These are phyloP conservation scores for Eremothecium sinecaudum DNA, from an alignment of 1,139 yeast genomes.

Conservation along the genomic window DNA sequence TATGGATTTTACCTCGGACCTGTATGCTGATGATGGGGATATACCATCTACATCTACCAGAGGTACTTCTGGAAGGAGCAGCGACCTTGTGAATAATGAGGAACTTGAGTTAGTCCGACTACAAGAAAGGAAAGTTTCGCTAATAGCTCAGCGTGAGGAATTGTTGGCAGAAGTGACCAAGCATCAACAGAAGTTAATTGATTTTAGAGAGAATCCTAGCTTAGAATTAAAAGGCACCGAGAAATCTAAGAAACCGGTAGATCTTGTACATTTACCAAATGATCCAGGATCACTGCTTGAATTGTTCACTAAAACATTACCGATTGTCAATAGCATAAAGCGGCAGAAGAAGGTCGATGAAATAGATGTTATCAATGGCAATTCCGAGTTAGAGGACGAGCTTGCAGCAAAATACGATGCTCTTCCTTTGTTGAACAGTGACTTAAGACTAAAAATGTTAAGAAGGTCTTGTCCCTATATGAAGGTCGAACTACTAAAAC, in stretches of 20 bases:
- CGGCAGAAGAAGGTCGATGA: not conserved
- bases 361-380: not conserved
- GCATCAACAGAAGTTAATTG: not conserved
- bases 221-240: not conserved
- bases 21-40: not conserved
- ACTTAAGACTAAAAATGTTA: constrained; percentile 3
- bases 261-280: constrained; percentile 1
- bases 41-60: not conserved
- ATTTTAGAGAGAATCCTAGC: not conserved
- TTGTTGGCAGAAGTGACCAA: constrained; percentile 5
- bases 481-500: constrained; percentile 1
- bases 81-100: constrained; percentile 5
- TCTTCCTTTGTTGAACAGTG: constrained; percentile 6
- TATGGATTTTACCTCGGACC: constrained; percentile 4
- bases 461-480: constrained; percentile 7
- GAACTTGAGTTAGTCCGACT: constrained; percentile 6
- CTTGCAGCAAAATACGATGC: constrained; percentile 8
- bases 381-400: constrained; percentile 1
- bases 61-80: not conserved
- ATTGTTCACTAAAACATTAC: not conserved
- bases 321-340: not conserved
- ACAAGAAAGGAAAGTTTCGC: constrained; percentile 6
- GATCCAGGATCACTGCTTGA: constrained; percentile 1
- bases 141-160: constrained; percentile 4
- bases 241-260: too few relatives aligned